Evolutionary conservation across 805 yeast genomes (phyloP).

Genomic region (Candida arabinofermentans): DNA sequence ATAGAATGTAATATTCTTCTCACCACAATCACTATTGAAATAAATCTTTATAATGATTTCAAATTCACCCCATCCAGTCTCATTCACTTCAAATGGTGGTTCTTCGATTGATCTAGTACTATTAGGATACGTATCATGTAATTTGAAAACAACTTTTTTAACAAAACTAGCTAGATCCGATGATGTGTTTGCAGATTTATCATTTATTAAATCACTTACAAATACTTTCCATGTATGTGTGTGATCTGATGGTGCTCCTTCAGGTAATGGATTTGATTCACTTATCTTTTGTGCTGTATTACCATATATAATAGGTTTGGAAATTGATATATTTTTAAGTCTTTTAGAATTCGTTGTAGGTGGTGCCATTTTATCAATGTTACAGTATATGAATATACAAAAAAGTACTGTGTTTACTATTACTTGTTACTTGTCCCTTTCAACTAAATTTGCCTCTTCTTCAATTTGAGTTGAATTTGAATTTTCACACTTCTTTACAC

Average conservation of each 20-base stretch:
- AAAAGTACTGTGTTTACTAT: no score
- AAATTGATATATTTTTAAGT: constrained; percentile 52
- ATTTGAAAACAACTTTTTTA: constrained; percentile 87
- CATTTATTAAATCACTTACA: constrained; percentile 52
- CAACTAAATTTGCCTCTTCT: no score
- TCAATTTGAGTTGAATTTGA: no score
- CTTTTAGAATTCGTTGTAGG: constrained; percentile 29
- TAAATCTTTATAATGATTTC: constrained; percentile 85
- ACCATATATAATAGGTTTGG: constrained; percentile 80
- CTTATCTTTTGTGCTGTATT: constrained; percentile 71
- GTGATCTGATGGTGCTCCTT: constrained; percentile 77
- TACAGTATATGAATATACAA: no score
- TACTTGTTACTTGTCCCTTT: no score
- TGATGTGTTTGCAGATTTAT: constrained; percentile 39
- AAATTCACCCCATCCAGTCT: constrained; percentile 99
- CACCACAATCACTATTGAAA: constrained; percentile 82
- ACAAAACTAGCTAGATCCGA: constrained; percentile 71
- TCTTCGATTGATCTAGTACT: constrained; percentile 80
- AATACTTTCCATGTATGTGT: constrained; percentile 96
- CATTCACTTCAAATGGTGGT: constrained; percentile 94
- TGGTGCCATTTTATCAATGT: constrained; percentile 32
- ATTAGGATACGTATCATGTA: constrained; percentile 90
- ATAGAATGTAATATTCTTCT: constrained; percentile 78
- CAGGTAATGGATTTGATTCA: constrained; percentile 43
- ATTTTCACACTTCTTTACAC: no score